These are phyloP conservation scores for Cutaneotrichosporon sp. DNA, from an alignment of 1,284 basidiomycete genomes.

Conservation along the genomic window DNA sequence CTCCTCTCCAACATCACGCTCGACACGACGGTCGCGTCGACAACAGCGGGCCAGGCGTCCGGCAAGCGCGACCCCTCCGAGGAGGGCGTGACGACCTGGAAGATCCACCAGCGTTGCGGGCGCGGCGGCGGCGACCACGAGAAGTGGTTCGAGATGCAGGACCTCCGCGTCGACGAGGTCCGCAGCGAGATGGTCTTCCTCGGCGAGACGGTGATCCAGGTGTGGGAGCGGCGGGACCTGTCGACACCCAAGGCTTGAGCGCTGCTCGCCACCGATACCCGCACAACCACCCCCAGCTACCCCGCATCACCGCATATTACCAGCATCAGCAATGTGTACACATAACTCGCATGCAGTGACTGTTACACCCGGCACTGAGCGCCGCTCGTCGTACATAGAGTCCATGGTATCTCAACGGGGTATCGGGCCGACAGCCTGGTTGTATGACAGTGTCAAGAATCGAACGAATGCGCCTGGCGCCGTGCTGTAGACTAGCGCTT, in stretches of 20 bases:
- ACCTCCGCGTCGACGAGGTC: slow-evolving; percentile 93
- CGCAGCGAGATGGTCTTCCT: slow-evolving; percentile 97
- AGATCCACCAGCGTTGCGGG: slow-evolving; percentile 76
- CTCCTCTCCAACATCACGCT: slow-evolving; percentile 94
- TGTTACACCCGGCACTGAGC: slow-evolving; percentile 4
- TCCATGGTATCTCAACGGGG: not conserved
- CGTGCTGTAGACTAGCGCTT: slow-evolving; percentile 57
- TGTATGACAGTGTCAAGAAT: not conserved
- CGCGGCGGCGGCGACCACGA: slow-evolving; percentile 78
- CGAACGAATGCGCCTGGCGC: not conserved
- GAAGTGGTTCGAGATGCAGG: slow-evolving; percentile 96
- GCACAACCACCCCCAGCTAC: not conserved
- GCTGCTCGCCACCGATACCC: not conserved
- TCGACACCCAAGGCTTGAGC: slow-evolving; percentile 22
- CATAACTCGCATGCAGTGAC: slow-evolving; percentile 11
- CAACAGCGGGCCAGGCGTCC: slow-evolving; percentile 51
- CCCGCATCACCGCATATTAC: not conserved
- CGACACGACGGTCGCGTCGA: slow-evolving; percentile 84
- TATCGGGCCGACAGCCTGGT: not conserved
- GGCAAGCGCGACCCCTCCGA: slow-evolving; percentile 34
- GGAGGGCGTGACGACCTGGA: slow-evolving; percentile 63
- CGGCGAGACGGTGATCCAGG: slow-evolving; percentile 93
- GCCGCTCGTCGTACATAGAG: slow-evolving; percentile 4
- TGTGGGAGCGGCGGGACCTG: slow-evolving; percentile 53
- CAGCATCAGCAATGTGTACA: not conserved